These are phyloP conservation scores for Epichloe gansuensis DNA, from an alignment of 2,329 filamentous ascomycete species.

Conservation along the genomic window DNA sequence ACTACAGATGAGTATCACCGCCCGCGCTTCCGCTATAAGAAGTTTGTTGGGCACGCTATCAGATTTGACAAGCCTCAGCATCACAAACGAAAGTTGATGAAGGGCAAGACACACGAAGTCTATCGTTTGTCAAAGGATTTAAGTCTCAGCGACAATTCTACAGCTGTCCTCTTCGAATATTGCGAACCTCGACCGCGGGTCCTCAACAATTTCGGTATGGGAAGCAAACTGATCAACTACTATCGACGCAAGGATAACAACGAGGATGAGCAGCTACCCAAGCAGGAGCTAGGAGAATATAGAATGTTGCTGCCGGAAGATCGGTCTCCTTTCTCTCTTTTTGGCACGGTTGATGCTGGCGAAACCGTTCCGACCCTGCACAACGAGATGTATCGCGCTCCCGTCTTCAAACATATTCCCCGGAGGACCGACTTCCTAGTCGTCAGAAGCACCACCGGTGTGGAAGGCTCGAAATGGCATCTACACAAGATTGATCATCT, in stretches of 20 bases:
- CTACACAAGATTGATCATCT: constrained; percentile 84
- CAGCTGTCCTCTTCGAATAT: constrained; percentile 82
- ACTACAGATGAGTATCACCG: constrained; percentile 74
- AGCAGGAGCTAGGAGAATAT: constrained; percentile 77
- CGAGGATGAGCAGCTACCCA: constrained; percentile 64
- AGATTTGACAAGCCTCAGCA: constrained; percentile 58
- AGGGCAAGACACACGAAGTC: constrained; percentile 65
- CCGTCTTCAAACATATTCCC: constrained; percentile 75
- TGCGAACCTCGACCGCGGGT: constrained; percentile 87
- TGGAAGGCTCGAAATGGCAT: constrained; percentile 67
- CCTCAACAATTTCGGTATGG: constrained; percentile 95
- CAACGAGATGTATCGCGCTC: constrained; percentile 90
- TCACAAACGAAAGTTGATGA: constrained; percentile 71
- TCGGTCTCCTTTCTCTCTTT: constrained; percentile 89
- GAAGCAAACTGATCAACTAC: constrained; percentile 90
- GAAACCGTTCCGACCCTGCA: constrained; percentile 84
- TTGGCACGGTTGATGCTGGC: constrained; percentile 83
- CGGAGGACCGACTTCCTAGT: constrained; percentile 77
- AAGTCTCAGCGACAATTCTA: constrained; percentile 78
- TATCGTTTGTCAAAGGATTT: constrained; percentile 73
- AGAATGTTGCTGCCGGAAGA: constrained; percentile 83
- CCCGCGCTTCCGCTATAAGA: constrained; percentile 61
- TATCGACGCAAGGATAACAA: constrained; percentile 68
- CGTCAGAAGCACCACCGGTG: constrained; percentile 66
- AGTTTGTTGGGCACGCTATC: constrained; percentile 52